Conservation (phyloP, 2,329 filamentous ascomycete genomes). For the Zymoseptoria passerinii region DNA sequence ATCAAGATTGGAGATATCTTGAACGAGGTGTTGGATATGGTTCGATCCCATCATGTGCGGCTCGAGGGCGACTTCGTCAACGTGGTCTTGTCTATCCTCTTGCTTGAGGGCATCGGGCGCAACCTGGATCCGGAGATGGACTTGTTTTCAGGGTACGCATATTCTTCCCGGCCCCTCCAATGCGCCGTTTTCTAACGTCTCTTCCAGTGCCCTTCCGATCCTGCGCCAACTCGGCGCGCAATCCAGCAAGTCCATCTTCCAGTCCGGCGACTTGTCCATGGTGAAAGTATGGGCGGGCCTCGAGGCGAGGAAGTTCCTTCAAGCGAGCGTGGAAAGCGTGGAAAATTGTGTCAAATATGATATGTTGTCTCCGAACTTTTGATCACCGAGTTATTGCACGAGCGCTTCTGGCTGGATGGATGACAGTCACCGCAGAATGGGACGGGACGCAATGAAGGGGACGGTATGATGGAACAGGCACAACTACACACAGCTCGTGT, state of each 20-base stretch:
- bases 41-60: constrained; percentile 81
- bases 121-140: constrained; percentile 80
- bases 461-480: too few species aligned
- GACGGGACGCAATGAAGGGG: too few species aligned
- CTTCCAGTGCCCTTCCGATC: constrained; percentile 73
- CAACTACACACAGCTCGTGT: too few species aligned
- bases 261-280: constrained; percentile 53
- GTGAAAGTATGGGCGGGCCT: constrained; percentile 84
- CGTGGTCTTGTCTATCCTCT: constrained; percentile 86
- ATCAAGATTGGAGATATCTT: constrained; percentile 95
- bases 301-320: constrained; percentile 79
- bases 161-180: not conserved
- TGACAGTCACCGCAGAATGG: too few species aligned
- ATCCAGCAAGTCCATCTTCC: constrained; percentile 51
- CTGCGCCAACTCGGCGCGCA: constrained; percentile 77
- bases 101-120: constrained; percentile 89
- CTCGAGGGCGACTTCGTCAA: constrained; percentile 98
- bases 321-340: constrained; percentile 82
- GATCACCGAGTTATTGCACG: not conserved
- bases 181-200: constrained; percentile 10
- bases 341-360: constrained; percentile 89
- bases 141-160: constrained; percentile 62
- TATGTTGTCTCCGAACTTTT: constrained; percentile 79
- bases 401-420: too few species aligned
- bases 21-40: constrained; percentile 84